Base-by-base conservation (phyloP, 1,284 basidiomycete genomes). In the Sanguinoderma infundibulare region DNA sequence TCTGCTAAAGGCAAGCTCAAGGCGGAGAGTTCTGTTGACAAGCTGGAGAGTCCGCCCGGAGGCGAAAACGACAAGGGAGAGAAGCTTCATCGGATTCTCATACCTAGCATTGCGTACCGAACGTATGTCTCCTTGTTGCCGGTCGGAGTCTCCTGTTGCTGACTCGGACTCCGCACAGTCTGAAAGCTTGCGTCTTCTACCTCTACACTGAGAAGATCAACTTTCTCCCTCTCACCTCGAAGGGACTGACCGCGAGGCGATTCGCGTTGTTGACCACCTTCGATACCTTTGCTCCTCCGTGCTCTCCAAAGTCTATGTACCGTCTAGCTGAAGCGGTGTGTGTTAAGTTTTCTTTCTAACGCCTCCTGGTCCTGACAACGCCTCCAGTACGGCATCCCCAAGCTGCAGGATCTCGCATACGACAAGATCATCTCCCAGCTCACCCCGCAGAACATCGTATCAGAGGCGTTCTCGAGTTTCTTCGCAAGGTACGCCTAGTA, bases 291-390 rank as follows among this genome's bases (percentile, higher is more conserved):
- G 59, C 67, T 5, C 71, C 68, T 15, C 59, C 59, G 2, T 72
- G 69, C 51, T 72, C 71, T 8, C 69, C 71, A 1, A 71, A 72
- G 54, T 71, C 69, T 5, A 70, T 70, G 62, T 72, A 68, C 36
- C 67, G 71, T 2, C 46, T 72, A 0, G 71, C 69, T 10, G 71
- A 72, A 34, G 64, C 59, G 32, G 71, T 72, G 24, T 17, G 64
- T 44, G 6, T 32, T 2, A 2, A 7, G 3, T 34, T 14, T 44
- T 20, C 5, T n/a, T 6, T 14, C 14, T 36, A 12, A 24, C 36
- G 10, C 10, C 52, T 28, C 6, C n/a, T 20, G 26, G 42, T 34
- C 38, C 26, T 57, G 24, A 58, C 52, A 15, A 8, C 2, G 30
- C 8, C 20, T n/a, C 1, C 49, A 66, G 64, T 55, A 56, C 17